phyloP scores from a whole-genome alignment of 129 eudicot genomes.

The Flaveria ramosissima region DNA sequence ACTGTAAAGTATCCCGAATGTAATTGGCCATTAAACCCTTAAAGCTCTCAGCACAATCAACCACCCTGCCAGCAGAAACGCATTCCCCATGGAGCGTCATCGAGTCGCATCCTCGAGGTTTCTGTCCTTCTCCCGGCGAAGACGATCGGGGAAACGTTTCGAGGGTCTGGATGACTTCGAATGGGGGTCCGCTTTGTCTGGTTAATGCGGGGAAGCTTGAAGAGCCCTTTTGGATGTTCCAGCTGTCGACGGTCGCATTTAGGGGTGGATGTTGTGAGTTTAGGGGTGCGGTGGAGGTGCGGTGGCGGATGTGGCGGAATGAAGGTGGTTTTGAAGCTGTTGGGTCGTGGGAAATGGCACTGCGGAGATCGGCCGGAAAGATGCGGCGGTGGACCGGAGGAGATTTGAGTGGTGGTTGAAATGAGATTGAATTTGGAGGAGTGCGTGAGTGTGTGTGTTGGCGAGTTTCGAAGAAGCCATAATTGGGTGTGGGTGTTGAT shows the following conservation, averaged over 20 bases:
- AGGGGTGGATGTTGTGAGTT: constrained; percentile 7
- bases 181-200: constrained; percentile 56
- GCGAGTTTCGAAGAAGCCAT: no score
- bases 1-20: constrained; percentile 78
- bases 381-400: no score
- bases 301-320: constrained; percentile 36
- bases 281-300: background rate
- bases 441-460: no score
- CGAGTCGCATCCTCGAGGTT: constrained; percentile 81
- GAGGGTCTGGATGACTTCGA: constrained; percentile 68
- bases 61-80: constrained; percentile 82
- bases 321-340: no score
- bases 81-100: constrained; percentile 82
- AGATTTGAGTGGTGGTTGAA: no score
- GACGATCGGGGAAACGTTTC: constrained; percentile 81
- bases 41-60: constrained; percentile 90
- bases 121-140: constrained; percentile 94
- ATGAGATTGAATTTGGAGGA: no score
- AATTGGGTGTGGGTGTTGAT: no score
- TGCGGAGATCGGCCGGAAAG: no score
- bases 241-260: constrained; percentile 73
- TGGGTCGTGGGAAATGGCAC: no score
- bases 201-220: constrained; percentile 87
- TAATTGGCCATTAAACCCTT: constrained; percentile 93
- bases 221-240: constrained; percentile 81